Conservation (phyloP, 768 basidiomycete genomes). For the Mycena olivaceomarginata region DNA sequence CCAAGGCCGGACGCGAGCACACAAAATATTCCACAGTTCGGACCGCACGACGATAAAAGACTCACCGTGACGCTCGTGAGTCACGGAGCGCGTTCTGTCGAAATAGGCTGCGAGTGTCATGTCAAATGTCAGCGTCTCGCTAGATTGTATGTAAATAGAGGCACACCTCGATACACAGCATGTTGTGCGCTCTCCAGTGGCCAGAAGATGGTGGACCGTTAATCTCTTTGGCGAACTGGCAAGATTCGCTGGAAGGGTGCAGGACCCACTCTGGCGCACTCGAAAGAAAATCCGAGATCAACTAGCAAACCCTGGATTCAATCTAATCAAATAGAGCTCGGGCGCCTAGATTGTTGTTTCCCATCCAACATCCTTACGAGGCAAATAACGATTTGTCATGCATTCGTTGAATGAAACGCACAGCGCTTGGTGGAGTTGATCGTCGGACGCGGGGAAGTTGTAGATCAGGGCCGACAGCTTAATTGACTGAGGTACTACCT, state of each 20-base stretch:
- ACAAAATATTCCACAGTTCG: neutral
- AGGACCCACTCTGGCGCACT: too few relatives aligned
- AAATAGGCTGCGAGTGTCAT: neutral
- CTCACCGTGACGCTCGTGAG: conserved; percentile 1
- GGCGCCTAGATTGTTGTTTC: too few relatives aligned
- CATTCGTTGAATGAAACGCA: too few relatives aligned
- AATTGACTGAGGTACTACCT: neutral
- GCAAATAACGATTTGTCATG: too few relatives aligned
- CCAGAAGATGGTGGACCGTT: neutral
- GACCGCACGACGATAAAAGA: neutral
- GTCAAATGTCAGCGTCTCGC: conserved; percentile 11
- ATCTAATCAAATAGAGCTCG: too few relatives aligned
- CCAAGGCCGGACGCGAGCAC: neutral
- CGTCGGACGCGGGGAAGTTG: neutral
- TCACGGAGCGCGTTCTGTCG: neutral
- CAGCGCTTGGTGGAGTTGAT: neutral
- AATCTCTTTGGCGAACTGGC: too few relatives aligned
- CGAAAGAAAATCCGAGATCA: too few relatives aligned
- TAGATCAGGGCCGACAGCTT: neutral
- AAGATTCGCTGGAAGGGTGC: too few relatives aligned
- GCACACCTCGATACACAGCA: neutral
- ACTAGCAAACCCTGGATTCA: too few relatives aligned
- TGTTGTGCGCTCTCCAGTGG: neutral
- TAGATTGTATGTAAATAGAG: too few relatives aligned
- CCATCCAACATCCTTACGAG: too few relatives aligned